These are phyloP conservation scores for Aspergillus ibericus DNA, from an alignment of 2,329 filamentous ascomycete genomes.

Conservation along the genomic window DNA sequence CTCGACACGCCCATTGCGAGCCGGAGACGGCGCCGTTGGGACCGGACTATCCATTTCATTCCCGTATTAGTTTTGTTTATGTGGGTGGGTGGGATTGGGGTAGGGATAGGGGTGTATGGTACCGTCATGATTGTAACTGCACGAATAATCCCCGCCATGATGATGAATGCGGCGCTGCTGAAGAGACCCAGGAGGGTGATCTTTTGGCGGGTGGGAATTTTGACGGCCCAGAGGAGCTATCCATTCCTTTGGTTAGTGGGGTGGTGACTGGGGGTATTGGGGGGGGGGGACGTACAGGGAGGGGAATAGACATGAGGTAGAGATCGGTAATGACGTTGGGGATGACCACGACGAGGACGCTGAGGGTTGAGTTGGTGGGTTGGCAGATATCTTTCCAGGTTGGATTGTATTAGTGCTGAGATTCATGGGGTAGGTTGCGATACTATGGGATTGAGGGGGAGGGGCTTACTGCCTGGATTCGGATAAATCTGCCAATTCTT, in stretches of 20 bases:
- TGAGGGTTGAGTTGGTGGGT: constrained; percentile 47
- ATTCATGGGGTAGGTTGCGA: too few relatives aligned
- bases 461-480: constrained; percentile 54
- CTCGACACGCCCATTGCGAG: constrained; percentile 45
- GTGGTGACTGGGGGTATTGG: not conserved
- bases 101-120: not conserved
- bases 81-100: not conserved
- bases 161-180: constrained; percentile 55
- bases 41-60: constrained; percentile 33
- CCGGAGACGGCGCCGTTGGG: constrained; percentile 36
- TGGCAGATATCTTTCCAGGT: constrained; percentile 44
- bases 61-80: too few relatives aligned
- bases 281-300: constrained; percentile 45
- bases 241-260: too few relatives aligned
- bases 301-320: constrained; percentile 58
- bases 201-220: constrained; percentile 50
- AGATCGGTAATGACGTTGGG: constrained; percentile 58
- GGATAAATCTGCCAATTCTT: constrained; percentile 62
- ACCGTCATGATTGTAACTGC: constrained; percentile 49
- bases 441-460: not conserved
- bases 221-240: constrained; percentile 54
- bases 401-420: too few relatives aligned
- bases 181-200: constrained; percentile 54
- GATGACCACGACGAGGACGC: constrained; percentile 49
- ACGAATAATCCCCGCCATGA: constrained; percentile 53